A percentile compares a stretch with the other conserved stretches of the same genome.
These are phyloP conservation scores for Neofusicoccum cordaticola DNA, from an alignment of 2,329 filamentous ascomycete species.

Conservation along the genomic window DNA sequence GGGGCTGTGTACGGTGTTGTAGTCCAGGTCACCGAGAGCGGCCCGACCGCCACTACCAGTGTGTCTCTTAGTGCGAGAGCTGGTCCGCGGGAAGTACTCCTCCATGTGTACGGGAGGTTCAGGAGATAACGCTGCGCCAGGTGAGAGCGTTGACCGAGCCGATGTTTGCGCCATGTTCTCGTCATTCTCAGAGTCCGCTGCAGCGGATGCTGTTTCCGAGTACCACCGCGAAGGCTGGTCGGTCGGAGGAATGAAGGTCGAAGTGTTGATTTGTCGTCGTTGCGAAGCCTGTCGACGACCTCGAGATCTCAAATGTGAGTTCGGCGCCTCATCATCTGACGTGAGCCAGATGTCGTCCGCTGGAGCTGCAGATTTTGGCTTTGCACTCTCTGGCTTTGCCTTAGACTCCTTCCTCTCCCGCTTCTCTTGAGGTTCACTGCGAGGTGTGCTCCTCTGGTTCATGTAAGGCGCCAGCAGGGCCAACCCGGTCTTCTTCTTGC, in stretches of 20 bases:
- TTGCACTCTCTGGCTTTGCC: neutral
- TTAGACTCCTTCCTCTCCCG: neutral
- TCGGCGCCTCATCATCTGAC: slow-evolving; percentile 6
- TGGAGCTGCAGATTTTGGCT: neutral
- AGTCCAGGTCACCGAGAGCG: neutral
- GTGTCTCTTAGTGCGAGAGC: neutral
- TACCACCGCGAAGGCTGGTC: neutral
- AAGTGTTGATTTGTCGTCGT: neutral
- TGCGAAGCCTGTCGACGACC: neutral
- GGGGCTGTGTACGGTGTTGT: neutral
- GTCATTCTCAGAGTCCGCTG: neutral
- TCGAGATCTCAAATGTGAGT: neutral
- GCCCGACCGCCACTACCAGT: neutral
- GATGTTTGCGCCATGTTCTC: neutral
- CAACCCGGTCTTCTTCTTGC: slow-evolving; percentile 6
- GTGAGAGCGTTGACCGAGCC: neutral
- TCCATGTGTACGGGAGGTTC: neutral
- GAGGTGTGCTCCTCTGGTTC: neutral
- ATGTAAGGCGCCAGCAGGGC: slow-evolving; percentile 16
- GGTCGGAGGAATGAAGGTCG: neutral
- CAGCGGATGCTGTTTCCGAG: neutral
- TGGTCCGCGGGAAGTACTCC: slow-evolving; percentile 2
- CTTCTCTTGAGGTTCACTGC: neutral
- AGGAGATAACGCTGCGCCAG: neutral
- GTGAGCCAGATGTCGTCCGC: slow-evolving; percentile 16